A percentile compares a stretch with the other conserved stretches of the same genome.
Conservation (phyloP, 164 flowering plant species). For the Platanus orientalis region DNA sequence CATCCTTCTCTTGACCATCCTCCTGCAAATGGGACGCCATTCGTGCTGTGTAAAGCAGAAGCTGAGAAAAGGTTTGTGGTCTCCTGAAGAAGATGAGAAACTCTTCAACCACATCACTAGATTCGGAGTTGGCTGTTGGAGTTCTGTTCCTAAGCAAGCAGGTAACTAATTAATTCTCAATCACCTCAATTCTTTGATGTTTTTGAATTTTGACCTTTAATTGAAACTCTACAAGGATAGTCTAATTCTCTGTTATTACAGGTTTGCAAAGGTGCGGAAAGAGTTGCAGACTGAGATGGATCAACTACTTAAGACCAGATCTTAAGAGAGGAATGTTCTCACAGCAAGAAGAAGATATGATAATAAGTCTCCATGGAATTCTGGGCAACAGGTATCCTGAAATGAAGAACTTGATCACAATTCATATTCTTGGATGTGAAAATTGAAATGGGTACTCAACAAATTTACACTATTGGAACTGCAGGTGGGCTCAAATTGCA, state of each 20-base stretch:
- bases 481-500: slow-evolving; percentile 96
- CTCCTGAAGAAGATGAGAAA: slow-evolving; percentile 93
- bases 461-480: neutral
- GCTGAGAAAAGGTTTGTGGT: slow-evolving; percentile 84
- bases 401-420: neutral
- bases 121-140: slow-evolving; percentile 91
- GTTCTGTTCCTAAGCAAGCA: slow-evolving; percentile 86
- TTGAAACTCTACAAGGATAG: too few relatives aligned
- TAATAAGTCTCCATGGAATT: slow-evolving; percentile 69
- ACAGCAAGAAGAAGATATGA: slow-evolving; percentile 76
- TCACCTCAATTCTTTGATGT: too few relatives aligned
- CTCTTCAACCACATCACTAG: slow-evolving; percentile 64
- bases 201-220: too few relatives aligned
- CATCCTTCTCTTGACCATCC: neutral
- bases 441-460: slow-evolving; percentile 9
- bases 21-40: slow-evolving; percentile 55
- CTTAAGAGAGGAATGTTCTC: slow-evolving; percentile 87
- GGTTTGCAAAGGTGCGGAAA: slow-evolving; percentile 91
- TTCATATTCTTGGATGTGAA: neutral
- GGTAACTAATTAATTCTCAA: too few relatives aligned
- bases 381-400: slow-evolving; percentile 70
- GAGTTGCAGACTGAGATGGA: slow-evolving; percentile 92
- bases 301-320: slow-evolving; percentile 84
- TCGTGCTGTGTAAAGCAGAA: slow-evolving; percentile 62
- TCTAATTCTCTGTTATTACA: slow-evolving; percentile 26